Conservation (phyloP, 208 protist species). For the Novymonas esmeraldas region DNA sequence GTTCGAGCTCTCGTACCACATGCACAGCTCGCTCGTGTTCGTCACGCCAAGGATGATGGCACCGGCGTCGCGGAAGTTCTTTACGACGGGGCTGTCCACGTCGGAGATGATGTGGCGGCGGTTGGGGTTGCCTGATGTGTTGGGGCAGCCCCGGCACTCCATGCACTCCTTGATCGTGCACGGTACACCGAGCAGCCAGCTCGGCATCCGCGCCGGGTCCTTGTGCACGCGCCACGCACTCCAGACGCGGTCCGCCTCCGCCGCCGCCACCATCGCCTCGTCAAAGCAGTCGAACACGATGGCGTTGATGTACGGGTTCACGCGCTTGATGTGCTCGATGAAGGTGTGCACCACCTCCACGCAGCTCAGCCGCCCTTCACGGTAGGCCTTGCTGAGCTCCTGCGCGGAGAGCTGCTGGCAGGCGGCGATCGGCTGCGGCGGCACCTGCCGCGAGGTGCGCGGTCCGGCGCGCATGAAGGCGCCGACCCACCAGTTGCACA, state of each 20-base stretch:
- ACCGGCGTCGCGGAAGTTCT: conserved; percentile 86
- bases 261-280: conserved; percentile 58
- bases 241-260: conserved; percentile 65
- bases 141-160: conserved; percentile 78
- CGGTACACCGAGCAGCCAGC: conserved; percentile 84
- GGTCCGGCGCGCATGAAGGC: conserved; percentile 60
- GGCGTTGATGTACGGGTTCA: conserved; percentile 82
- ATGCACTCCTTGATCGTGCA: conserved; percentile 92
- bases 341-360: conserved; percentile 72
- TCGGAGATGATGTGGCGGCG: conserved; percentile 49
- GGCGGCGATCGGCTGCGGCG: conserved; percentile 57
- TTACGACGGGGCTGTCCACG: conserved; percentile 75
- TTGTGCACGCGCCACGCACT: conserved; percentile 58
- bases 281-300: conserved; percentile 90
- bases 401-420: conserved; percentile 84
- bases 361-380: conserved; percentile 51
- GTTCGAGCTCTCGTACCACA: conserved; percentile 92
- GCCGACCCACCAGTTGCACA: conserved; percentile 51
- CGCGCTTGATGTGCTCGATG: conserved; percentile 81
- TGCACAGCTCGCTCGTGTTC: conserved; percentile 89
- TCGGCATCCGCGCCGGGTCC: conserved; percentile 45
- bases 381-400: conserved; percentile 71
- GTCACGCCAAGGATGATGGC: conserved; percentile 92
- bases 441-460: conserved; percentile 68
- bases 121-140: conserved; percentile 70